Base-by-base conservation (phyloP, 2,329 filamentous ascomycete genomes). In the Phyllosticta capitalensis region DNA sequence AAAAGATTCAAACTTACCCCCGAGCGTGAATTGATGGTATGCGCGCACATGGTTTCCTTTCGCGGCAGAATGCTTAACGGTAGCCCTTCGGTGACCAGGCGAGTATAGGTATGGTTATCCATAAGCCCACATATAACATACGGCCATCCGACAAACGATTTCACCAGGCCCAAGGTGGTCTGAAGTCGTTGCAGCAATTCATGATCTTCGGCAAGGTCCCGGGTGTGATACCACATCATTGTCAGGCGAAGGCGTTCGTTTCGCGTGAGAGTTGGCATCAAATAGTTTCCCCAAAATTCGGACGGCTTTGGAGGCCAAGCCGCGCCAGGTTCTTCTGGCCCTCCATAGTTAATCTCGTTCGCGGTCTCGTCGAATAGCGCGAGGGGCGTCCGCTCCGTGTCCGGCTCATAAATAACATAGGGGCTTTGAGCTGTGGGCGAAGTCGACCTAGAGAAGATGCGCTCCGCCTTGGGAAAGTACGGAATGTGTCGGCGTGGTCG, bases 141-240 rank as follows among this genome's bases (percentile, higher is more conserved):
- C 9, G 79, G 76, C 76, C 77, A 79, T 7, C 70, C 75, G 5
- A 74, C 71, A 0, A 72, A 72, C 21, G 78, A 72, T 22, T 72
- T 67, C 0, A 73, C 75, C 2, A 79, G 65, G 17, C 69, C 65
- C 0, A 75, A 69, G 61, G 78, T 78, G 24, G 77, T 74, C 24
- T 77, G 75, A 3, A 79, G 63, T 0, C 72, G 69, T 2, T 68
- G 69, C 17, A 78, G 65, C 38, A 79, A 67, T 38, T 77, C 75
- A 6, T 62, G 62, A 56, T 79, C 74, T 7, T 74, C 64, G 10
- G 74, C 63, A 9, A 76, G 67, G 3, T 71, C 71, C 26, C 68
- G 67, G 1, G 75, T 76, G 33, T 78, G 77, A 59, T 79, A 79
- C 69, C 73, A 79, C 0, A 77, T 64, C 64, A 72, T 68, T 1